Evolutionary conservation across 768 basidiomycete species (phyloP), one percentile per base, ranked within the genome.

Genomic region (Holtermannia corniformis): DNA sequence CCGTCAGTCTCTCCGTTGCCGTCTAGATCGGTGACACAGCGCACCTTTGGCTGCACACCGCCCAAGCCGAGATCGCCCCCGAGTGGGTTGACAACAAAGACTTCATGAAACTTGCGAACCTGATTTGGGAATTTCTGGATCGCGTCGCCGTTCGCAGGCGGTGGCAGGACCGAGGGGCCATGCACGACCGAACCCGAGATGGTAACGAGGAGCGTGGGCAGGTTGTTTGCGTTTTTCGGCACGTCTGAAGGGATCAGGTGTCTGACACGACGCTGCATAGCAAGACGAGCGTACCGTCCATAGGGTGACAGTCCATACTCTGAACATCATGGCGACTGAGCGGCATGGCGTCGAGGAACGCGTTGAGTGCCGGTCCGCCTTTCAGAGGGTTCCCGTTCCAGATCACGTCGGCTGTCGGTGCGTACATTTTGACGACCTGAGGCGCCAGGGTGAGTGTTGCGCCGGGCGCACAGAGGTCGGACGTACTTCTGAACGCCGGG

Each of bases 41-140:
- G 43, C 50, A 68, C 66, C 46, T 63, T 68, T 1, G 66, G 66
- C 46, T 68, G 66, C 56, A 60, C 61, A 23, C 63, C 63, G 40
- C 62, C 66, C 3, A 37, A 7, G 16, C 32, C 32, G 32, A 37
- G 32, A 37, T 55, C 60, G 24, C 59, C 58, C 41, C 63, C 63
- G n/a, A 55, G 52, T 12, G 60, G 63, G 27, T 60, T 54, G n/a
- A 68, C 40, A 50, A 68, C 60, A 53, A 68, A 68, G 56, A 68
- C 58, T 51, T 68, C 63, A 50, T 68, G 66, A 37, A 65, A 68
- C 37, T 68, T 68, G 25, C 66, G 50, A 21, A 63, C 60, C 41
- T 58, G 55, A 7, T 51, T 37, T 4, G 54, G 50, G 1, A 46
- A 49, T 7, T 7, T 7, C 16, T 37, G 10, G 32, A 37, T 16